Evolutionary conservation across 2,329 filamentous ascomycete species (phyloP).

Genomic region (Verticillium zaregamsianum): DNA sequence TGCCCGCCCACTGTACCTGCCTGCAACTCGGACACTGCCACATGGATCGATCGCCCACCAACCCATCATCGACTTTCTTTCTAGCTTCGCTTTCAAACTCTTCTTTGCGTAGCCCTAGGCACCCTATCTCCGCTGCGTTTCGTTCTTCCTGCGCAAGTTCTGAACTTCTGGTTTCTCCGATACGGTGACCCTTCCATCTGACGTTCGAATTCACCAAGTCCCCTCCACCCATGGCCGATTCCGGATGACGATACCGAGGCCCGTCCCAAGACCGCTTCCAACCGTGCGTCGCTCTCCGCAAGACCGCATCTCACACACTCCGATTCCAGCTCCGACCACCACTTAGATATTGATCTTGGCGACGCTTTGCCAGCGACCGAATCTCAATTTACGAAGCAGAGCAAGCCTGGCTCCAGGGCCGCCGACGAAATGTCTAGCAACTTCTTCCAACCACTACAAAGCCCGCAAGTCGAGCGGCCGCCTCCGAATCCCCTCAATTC

Average conservation of each 20-base stretch:
- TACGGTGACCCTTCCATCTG: no score
- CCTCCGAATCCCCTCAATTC: constrained; percentile 8
- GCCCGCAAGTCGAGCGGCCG: constrained; percentile 1
- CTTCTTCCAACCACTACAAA: constrained; percentile 21
- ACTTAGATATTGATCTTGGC: no score
- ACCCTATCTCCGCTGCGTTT: background rate
- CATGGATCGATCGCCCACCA: background rate
- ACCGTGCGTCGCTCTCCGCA: constrained; percentile 1
- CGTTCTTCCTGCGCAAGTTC: no score
- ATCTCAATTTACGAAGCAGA: background rate
- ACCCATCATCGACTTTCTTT: background rate
- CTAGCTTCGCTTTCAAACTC: background rate
- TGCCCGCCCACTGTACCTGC: background rate
- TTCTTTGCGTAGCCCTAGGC: background rate
- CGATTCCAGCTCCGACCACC: no score
- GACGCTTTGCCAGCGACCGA: no score
- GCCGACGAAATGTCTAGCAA: constrained; percentile 23
- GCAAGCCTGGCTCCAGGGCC: constrained; percentile 2
- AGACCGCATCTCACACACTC: constrained; percentile 2
- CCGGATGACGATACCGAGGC: no score
- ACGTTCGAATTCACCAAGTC: no score
- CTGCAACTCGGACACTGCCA: background rate
- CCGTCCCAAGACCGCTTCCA: no score
- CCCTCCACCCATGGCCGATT: no score
- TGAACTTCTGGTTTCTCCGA: no score